Conservation (phyloP, 2,329 filamentous ascomycete species). For the Hypoxylon sp. region DNA sequence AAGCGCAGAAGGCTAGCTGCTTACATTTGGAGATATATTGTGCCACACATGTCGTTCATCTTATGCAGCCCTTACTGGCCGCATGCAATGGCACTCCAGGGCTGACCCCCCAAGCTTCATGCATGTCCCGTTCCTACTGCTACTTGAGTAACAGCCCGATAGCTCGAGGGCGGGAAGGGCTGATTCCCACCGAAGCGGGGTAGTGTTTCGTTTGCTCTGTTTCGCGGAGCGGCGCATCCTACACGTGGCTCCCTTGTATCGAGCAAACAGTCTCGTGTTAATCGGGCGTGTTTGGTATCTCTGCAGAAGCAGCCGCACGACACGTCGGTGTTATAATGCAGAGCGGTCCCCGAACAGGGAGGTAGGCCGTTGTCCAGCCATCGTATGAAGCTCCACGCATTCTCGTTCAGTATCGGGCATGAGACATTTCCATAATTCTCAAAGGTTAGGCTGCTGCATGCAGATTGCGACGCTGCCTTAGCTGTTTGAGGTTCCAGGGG, state of each 20-base stretch:
- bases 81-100: conserved; percentile 16
- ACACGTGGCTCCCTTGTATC: conserved; percentile 40
- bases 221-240: conserved; percentile 10
- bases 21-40: conserved; percentile 7
- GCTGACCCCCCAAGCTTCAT: conserved; percentile 30
- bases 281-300: conserved; percentile 12
- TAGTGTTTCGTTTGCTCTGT: conserved; percentile 23
- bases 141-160: conserved; percentile 4
- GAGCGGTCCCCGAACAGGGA: neutral
- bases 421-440: conserved; percentile 15
- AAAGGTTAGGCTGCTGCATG: conserved; percentile 2
- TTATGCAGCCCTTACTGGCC: conserved; percentile 24
- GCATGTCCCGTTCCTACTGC: conserved; percentile 21
- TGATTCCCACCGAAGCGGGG: conserved; percentile 27
- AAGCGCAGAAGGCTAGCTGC: conserved; percentile 15
- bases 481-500: neutral
- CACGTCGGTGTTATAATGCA: conserved; percentile 9
- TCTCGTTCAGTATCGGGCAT: neutral
- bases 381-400: neutral
- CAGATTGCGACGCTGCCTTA: conserved; percentile 13
- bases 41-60: conserved; percentile 21
- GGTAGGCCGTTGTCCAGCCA: conserved; percentile 3
- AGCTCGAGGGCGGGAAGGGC: conserved; percentile 4
- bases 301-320: conserved; percentile 5
- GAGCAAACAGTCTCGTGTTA: conserved; percentile 16